Percentiles rank a stretch among this genome's conserved stretches.
phyloP scores from a whole-genome alignment of 352 stramenopile species.

The Globisporangium okanoganense region DNA sequence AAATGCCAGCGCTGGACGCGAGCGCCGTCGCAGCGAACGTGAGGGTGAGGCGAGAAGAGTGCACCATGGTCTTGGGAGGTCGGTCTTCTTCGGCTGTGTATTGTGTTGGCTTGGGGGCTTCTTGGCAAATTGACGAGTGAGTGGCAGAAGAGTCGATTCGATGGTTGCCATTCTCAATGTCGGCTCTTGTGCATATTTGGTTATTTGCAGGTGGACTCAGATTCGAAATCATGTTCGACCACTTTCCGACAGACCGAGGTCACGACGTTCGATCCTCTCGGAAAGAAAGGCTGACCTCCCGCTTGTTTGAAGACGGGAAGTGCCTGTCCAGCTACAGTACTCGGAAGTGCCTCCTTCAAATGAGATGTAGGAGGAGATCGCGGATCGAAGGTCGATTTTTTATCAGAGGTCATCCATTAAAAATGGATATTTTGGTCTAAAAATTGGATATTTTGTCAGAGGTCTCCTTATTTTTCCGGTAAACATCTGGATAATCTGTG shows the following conservation, averaged over 20 bases:
- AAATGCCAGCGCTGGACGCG: conserved; percentile 5
- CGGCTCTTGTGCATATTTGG: too few species aligned
- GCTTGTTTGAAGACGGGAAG: background rate
- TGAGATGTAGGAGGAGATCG: background rate
- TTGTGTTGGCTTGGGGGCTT: conserved; percentile 1
- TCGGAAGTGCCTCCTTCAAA: background rate
- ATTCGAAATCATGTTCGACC: background rate
- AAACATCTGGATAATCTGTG: background rate
- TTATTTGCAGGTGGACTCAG: background rate
- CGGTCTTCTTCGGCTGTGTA: background rate
- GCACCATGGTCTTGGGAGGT: background rate
- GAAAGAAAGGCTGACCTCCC: background rate
- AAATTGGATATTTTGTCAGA: background rate
- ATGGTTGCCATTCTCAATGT: too few species aligned
- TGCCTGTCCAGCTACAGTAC: too few species aligned
- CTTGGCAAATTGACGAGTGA: conserved; percentile 9
- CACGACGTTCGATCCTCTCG: background rate
- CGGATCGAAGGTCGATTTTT: background rate
- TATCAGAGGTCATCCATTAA: too few species aligned
- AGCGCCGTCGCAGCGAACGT: background rate
- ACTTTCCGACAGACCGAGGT: background rate
- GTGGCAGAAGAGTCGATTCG: background rate
- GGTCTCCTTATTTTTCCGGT: too few species aligned
- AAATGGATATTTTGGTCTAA: too few species aligned
- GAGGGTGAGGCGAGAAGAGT: background rate